Conservation (phyloP, 805 yeast species). For the Lipomyces sp. region DNA sequence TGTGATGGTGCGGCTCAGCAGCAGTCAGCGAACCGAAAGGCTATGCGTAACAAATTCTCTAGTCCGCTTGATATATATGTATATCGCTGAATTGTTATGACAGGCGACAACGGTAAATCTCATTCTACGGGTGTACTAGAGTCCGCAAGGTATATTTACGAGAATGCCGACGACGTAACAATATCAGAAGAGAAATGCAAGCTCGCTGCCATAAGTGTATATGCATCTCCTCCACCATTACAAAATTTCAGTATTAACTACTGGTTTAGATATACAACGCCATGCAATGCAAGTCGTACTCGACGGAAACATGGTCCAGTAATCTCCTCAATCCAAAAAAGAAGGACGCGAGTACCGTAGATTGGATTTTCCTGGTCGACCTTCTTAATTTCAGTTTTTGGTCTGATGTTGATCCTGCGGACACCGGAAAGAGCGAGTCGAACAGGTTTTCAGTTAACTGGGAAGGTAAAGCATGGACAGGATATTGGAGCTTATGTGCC, state of each 20-base stretch:
- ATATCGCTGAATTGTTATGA: neutral
- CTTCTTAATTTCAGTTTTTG: constrained; percentile 53
- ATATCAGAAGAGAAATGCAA: constrained; percentile 43
- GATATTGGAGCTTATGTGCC: constrained; percentile 54
- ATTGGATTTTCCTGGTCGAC: constrained; percentile 52
- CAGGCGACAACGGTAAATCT: neutral
- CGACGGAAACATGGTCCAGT: constrained; percentile 47
- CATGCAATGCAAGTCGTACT: constrained; percentile 44
- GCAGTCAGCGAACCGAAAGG: too few species aligned
- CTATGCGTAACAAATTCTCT: too few species aligned
- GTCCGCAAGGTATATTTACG: constrained; percentile 43
- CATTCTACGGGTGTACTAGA: constrained; percentile 36
- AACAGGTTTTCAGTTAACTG: constrained; percentile 47
- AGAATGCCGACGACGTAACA: constrained; percentile 42
- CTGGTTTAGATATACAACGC: constrained; percentile 34
- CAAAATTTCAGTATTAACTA: neutral
- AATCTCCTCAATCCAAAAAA: constrained; percentile 46
- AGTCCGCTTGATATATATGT: too few species aligned
- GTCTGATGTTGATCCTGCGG: constrained; percentile 47
- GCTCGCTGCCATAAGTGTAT: constrained; percentile 42
- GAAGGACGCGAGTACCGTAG: constrained; percentile 33
- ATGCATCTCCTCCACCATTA: neutral
- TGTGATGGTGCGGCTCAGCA: neutral
- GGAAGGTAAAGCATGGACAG: constrained; percentile 47
- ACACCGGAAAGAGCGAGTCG: constrained; percentile 43